Evolutionary conservation across 768 basidiomycete genomes (phyloP).

Genomic region (Tylopilus subfusipes): DNA sequence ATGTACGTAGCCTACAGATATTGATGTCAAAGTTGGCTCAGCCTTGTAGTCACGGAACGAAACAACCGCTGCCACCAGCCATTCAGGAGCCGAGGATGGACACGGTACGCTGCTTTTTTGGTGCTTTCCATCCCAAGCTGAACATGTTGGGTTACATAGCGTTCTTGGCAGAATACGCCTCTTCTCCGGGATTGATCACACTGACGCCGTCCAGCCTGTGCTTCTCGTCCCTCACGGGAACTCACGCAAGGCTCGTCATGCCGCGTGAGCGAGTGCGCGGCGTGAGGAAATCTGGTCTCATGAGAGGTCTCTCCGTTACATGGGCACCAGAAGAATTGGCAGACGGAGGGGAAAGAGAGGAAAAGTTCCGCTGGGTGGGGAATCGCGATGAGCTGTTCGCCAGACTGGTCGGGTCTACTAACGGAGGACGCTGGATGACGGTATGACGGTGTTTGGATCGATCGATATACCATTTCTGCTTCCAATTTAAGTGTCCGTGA

Average conservation of each 20-base stretch:
- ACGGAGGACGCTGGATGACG: constrained; percentile 47
- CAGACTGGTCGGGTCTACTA: constrained; percentile 49
- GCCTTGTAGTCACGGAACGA: constrained; percentile 8
- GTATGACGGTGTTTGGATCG: constrained; percentile 28
- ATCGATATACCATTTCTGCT: constrained; percentile 11
- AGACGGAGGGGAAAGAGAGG: constrained; percentile 40
- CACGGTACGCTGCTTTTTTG: constrained; percentile 32
- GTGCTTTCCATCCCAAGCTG: not conserved
- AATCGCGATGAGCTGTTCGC: constrained; percentile 66
- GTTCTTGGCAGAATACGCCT: constrained; percentile 56
- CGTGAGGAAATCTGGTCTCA: constrained; percentile 53
- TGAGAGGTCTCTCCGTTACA: constrained; percentile 50
- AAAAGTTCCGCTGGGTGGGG: constrained; percentile 58
- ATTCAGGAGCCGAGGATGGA: constrained; percentile 18
- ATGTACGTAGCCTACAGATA: constrained; percentile 31
- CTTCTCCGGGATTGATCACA: constrained; percentile 58
- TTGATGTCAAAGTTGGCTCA: constrained; percentile 4
- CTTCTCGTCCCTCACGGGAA: constrained; percentile 54
- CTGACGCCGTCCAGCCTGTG: constrained; percentile 45
- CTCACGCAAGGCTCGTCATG: constrained; percentile 44
- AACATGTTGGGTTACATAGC: constrained; percentile 34
- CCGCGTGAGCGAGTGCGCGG: constrained; percentile 45
- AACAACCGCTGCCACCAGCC: not conserved
- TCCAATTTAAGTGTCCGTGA: constrained; percentile 10
- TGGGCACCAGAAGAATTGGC: constrained; percentile 35